Evolutionary conservation across 768 basidiomycete species (phyloP).

Genomic region (Tricholoma flavovirens): DNA sequence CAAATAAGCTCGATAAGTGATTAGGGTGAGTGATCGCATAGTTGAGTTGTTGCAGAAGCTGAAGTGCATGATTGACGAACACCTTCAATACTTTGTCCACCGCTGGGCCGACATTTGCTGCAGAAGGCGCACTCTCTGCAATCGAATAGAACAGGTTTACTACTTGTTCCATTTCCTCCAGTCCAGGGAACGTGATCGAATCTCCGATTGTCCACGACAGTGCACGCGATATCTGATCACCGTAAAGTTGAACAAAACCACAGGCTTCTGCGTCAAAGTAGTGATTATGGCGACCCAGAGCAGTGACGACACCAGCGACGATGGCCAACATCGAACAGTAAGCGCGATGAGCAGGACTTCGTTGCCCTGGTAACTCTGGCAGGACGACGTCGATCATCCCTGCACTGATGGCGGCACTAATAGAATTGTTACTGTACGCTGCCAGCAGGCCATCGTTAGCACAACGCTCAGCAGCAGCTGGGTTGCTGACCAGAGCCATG

Average conservation of each 20-base stretch:
- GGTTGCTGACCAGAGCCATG: constrained; percentile 72
- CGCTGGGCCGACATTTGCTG: constrained; percentile 41
- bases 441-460: constrained; percentile 77
- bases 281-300: constrained; percentile 60
- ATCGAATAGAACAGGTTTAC: constrained; percentile 75
- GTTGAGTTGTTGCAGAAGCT: constrained; percentile 82
- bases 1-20: constrained; percentile 74
- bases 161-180: constrained; percentile 82
- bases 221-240: constrained; percentile 70
- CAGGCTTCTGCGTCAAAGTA: constrained; percentile 83
- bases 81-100: constrained; percentile 61
- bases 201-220: constrained; percentile 82
- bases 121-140: constrained; percentile 47
- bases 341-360: constrained; percentile 71
- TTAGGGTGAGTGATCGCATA: constrained; percentile 90
- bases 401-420: constrained; percentile 69
- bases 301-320: constrained; percentile 62
- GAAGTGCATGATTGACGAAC: constrained; percentile 63
- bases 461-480: constrained; percentile 76
- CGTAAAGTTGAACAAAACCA: constrained; percentile 80
- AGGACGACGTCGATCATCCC: constrained; percentile 65
- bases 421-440: constrained; percentile 78
- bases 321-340: constrained; percentile 86
- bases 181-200: constrained; percentile 63
- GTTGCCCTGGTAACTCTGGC: constrained; percentile 67